phyloP scores from a whole-genome alignment of 495 filamentous ascomycete genomes.

The Thermochaetoides thermophila region DNA sequence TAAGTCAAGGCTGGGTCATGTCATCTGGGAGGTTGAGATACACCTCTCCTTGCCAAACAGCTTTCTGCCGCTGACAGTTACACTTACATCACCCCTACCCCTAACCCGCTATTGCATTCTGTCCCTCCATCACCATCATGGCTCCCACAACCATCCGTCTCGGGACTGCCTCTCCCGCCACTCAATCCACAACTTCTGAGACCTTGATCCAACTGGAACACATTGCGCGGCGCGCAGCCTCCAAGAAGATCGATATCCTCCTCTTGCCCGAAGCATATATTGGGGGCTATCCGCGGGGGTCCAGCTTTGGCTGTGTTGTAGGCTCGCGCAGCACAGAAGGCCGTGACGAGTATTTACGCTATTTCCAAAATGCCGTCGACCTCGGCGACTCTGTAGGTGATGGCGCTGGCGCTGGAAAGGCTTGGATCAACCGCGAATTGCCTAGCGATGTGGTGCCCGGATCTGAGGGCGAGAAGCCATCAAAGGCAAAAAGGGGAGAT shows the following conservation, averaged over 20 bases:
- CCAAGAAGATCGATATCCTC: conserved; percentile 51
- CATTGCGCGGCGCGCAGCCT: conserved; percentile 37
- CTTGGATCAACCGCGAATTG: conserved; percentile 54
- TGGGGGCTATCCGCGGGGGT: conserved; percentile 83
- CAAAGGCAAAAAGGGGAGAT: conserved; percentile 51
- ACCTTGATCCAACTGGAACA: conserved; percentile 52
- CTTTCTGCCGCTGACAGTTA: no score
- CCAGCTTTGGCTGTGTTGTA: conserved; percentile 57
- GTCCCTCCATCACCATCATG: conserved; percentile 3
- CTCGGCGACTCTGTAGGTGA: conserved; percentile 67
- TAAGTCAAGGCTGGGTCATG: no score
- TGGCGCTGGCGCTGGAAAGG: conserved; percentile 47
- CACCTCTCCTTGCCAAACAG: no score
- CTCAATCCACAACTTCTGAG: conserved; percentile 43
- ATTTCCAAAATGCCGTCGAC: conserved; percentile 68
- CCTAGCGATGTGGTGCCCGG: conserved; percentile 33
- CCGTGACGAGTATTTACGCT: conserved; percentile 68
- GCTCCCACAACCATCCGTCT: conserved; percentile 43
- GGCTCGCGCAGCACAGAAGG: conserved; percentile 53
- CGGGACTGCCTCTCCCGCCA: conserved; percentile 64
- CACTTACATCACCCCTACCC: no score
- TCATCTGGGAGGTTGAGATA: no score
- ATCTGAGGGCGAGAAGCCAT: conserved; percentile 42
- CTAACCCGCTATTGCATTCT: no score
- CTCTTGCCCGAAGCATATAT: conserved; percentile 91